Conservation (phyloP, 352 stramenopile species). For the Plasmopara muralis region DNA sequence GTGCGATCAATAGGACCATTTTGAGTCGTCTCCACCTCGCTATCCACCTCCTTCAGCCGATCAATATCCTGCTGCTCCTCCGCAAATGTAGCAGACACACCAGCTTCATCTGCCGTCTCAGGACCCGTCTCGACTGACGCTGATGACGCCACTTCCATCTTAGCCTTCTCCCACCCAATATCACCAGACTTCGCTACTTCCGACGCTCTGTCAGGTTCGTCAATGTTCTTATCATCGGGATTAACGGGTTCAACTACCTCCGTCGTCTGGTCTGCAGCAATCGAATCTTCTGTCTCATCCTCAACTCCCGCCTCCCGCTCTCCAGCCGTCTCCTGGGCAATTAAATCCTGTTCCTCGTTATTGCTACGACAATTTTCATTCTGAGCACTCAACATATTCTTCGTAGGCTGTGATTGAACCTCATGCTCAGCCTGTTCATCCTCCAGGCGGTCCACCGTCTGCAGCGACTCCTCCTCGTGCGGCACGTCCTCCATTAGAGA, state of each 20-base stretch:
- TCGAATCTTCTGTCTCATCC: background rate
- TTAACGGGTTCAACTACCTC: background rate
- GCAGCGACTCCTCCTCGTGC: conserved; percentile 12
- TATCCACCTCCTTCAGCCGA: conserved; percentile 2
- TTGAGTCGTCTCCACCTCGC: conserved; percentile 3
- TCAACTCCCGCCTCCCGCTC: background rate
- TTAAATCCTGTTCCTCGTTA: background rate
- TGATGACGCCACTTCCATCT: conserved; percentile 4
- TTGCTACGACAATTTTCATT: background rate
- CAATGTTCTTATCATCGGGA: conserved; percentile 3
- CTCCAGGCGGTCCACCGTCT: conserved; percentile 2
- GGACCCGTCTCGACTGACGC: conserved; percentile 3
- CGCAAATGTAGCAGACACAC: conserved; percentile 1
- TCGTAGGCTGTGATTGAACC: background rate
- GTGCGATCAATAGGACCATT: background rate
- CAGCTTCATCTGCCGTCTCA: conserved; percentile 3
- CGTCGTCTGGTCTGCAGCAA: background rate
- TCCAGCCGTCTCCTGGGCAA: background rate
- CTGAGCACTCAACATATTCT: conserved; percentile 1
- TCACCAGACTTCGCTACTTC: background rate
- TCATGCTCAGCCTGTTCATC: background rate
- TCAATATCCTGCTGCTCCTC: conserved; percentile 6
- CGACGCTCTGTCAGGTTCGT: background rate
- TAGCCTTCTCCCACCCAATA: background rate
- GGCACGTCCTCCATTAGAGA: conserved; percentile 20